These are phyloP conservation scores for Penicillium digitatum DNA, from an alignment of 2,329 filamentous ascomycete genomes.

Conservation along the genomic window DNA sequence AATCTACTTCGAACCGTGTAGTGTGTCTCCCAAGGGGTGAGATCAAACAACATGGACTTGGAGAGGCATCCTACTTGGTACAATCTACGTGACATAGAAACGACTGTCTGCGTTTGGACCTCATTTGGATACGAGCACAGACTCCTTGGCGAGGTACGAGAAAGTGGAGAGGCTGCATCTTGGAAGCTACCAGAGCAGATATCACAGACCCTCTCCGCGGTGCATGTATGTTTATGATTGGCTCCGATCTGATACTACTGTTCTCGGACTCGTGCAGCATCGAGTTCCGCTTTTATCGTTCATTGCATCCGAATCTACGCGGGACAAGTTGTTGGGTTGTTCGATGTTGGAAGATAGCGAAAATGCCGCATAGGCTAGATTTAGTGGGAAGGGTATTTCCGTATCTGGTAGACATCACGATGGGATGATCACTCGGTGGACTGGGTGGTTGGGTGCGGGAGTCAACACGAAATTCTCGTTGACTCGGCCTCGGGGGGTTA, in stretches of 20 bases:
- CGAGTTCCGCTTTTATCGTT: constrained; percentile 1
- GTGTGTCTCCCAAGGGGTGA: not conserved
- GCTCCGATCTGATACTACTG: constrained; percentile 1
- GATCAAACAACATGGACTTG: constrained; percentile 13
- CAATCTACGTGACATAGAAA: not conserved
- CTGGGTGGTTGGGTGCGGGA: not conserved
- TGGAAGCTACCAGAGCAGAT: constrained; percentile 17
- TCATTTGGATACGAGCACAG: not conserved
- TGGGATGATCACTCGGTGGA: not conserved
- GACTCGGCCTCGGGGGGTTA: not conserved
- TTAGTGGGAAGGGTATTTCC: constrained; percentile 1
- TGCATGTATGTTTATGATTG: constrained; percentile 16
- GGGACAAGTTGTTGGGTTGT: not conserved
- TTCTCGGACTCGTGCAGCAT: constrained; percentile 2
- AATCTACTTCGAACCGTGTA: not conserved
- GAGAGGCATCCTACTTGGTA: not conserved
- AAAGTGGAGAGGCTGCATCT: constrained; percentile 18
- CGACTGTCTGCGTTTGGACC: not conserved
- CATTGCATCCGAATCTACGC: not conserved
- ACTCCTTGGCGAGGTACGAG: constrained; percentile 4
- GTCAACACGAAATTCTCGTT: not conserved
- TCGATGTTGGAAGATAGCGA: not conserved
- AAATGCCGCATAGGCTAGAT: constrained; percentile 12
- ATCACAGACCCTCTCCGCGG: constrained; percentile 18
- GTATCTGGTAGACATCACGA: constrained; percentile 1